Percentiles rank a stretch among this genome's conserved stretches.
Evolutionary conservation across 202 grass and related monocot species (phyloP).

Genomic region (Zizania palustris): DNA sequence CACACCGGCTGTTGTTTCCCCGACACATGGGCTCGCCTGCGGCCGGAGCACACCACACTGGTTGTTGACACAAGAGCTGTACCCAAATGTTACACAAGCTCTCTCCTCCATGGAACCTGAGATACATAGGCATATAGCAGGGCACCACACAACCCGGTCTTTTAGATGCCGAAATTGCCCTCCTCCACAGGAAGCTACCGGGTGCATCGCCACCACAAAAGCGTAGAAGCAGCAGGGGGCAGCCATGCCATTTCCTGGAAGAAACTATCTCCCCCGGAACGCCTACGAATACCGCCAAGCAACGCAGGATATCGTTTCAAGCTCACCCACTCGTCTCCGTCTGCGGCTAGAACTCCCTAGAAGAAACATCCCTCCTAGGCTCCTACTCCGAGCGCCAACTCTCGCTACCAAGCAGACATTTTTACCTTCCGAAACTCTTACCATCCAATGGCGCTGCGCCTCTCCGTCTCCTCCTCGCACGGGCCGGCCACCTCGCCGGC

Average conservation of each 20-base stretch:
- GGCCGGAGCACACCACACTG: too few relatives aligned
- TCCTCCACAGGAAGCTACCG: neutral
- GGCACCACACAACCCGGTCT: constrained; percentile 38
- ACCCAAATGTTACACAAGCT: neutral
- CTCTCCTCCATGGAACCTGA: neutral
- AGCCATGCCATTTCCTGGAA: constrained; percentile 28
- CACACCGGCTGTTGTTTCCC: too few relatives aligned
- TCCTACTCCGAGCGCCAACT: neutral
- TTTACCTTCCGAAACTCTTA: constrained; percentile 36
- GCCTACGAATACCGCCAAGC: constrained; percentile 38
- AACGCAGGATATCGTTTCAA: constrained; percentile 42
- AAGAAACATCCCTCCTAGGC: neutral
- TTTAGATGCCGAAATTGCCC: constrained; percentile 15
- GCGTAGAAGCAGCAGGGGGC: constrained; percentile 14
- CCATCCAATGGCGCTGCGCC: constrained; percentile 71
- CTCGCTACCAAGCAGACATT: constrained; percentile 10
- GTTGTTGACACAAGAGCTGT: too few relatives aligned
- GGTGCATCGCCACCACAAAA: too few relatives aligned
- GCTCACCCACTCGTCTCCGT: constrained; percentile 37
- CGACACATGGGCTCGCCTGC: too few relatives aligned
- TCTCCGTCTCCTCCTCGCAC: constrained; percentile 51
- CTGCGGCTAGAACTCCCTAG: neutral
- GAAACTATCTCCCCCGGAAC: neutral
- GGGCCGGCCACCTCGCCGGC: constrained; percentile 34
- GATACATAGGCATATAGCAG: neutral